Base-by-base conservation (phyloP, 1,139 yeast genomes). In the Suhomyces wounanorum region DNA sequence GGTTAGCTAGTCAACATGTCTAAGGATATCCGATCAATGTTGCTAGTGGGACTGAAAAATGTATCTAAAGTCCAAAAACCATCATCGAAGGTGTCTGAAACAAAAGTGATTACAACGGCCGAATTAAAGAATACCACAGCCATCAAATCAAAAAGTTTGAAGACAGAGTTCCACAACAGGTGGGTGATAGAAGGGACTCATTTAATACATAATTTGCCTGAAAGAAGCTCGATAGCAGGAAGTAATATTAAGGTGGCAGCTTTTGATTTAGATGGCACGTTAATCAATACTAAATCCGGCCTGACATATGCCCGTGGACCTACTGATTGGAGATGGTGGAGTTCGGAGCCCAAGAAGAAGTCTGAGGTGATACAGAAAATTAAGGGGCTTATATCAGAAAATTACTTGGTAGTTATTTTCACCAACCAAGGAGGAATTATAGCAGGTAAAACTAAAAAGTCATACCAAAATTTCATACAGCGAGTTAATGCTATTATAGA, bases 391-490 rank as follows among this genome's bases (percentile, higher is more conserved):
- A 47, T 60, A 2, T 56, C 62, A 0, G 57, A 66, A 6, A 64
- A 65, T 4, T 73, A 72, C 55, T 37, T 77, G 1, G 65, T 90
- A 4, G 94, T 85, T 13, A 79, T 94, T 1, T 89, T 94, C 64
- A 83, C 97, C 2, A 94, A 94, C 63, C 99, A 94, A 63, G 96
- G 92, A n/a, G 83, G 80, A 0, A 79, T 84, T 3, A 65, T 75
- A 1, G 78, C 76, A 8, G 62, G 62, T 2, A 56, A 55, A 10
- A 66, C 69, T 13, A 74, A 83, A 3, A 87, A 85, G 60, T 79
- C 89, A 14, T 83, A 75, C 54, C 49, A 52, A 3, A 79, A 81
- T 48, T 77, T 85, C 53, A 66, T 68, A 2, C 64, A 62, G 4
- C 79, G 83, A 52, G 60, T 86, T 2, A 68, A 75, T 44, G 64